Conservation (phyloP, 2,329 filamentous ascomycete species). For the Clarireedia monteithiana region DNA sequence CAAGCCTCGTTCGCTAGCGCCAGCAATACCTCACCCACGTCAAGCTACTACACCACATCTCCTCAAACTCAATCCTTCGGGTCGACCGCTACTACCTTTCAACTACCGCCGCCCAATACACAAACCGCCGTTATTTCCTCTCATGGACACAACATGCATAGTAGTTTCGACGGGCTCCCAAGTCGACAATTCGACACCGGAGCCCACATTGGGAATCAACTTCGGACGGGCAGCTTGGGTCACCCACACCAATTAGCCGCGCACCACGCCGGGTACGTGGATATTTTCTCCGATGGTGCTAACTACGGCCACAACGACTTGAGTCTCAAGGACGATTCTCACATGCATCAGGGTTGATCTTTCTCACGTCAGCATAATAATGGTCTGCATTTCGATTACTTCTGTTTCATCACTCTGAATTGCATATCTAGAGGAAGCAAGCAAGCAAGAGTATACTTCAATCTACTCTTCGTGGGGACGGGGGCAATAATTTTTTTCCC, state of each 20-base stretch:
- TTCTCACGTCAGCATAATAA: not conserved
- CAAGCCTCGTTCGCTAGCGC: constrained; percentile 10
- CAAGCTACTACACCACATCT: constrained; percentile 17
- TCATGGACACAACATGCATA: not conserved
- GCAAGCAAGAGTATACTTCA: not conserved
- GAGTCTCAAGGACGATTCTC: not conserved
- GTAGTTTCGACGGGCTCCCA: constrained; percentile 1
- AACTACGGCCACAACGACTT: not conserved
- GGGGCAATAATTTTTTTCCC: not conserved
- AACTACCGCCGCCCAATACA: constrained; percentile 14
- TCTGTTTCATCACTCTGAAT: not conserved
- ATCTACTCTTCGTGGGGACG: not conserved
- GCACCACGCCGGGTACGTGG: not conserved
- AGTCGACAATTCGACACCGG: constrained; percentile 1
- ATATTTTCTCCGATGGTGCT: not conserved
- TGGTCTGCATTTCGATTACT: not conserved
- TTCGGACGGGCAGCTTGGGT: constrained; percentile 16
- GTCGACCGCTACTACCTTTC: constrained; percentile 9
- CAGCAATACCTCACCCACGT: constrained; percentile 8
- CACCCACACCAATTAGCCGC: constrained; percentile 14
- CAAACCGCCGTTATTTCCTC: not conserved
- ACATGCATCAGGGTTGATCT: not conserved
- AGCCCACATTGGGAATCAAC: constrained; percentile 9
- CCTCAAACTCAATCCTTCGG: constrained; percentile 15
- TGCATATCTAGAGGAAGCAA: not conserved